phyloP scores from a whole-genome alignment of 768 basidiomycete species.

The Suillus cothurnatus region DNA sequence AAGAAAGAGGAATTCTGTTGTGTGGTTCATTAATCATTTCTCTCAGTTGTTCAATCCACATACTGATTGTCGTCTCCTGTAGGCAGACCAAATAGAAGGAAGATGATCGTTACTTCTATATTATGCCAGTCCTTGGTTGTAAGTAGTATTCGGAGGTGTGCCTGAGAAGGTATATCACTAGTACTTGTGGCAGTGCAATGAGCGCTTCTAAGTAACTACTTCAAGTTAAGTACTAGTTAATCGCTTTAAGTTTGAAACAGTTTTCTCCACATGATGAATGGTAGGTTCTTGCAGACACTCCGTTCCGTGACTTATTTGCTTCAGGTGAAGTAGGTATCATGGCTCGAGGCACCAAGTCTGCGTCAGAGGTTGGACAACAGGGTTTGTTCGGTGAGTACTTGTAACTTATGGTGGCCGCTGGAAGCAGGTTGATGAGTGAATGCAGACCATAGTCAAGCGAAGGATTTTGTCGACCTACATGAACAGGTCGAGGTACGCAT shows the following conservation, averaged over 20 bases:
- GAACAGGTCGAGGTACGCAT: slow-evolving; percentile 79
- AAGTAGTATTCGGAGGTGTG: too few relatives aligned
- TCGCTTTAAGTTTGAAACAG: background rate
- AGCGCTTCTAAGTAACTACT: background rate
- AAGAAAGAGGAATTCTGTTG: background rate
- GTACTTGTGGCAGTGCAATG: slow-evolving; percentile 3
- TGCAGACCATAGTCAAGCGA: slow-evolving; percentile 43
- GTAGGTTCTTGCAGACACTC: background rate
- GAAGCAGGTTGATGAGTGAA: background rate
- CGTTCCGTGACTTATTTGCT: background rate
- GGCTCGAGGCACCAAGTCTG: background rate
- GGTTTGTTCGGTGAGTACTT: background rate
- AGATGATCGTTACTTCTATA: background rate
- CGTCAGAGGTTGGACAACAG: background rate
- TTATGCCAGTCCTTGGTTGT: background rate
- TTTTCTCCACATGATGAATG: background rate
- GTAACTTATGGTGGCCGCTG: background rate
- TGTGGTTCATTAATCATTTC: background rate
- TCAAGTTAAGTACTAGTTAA: background rate
- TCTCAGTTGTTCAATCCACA: background rate
- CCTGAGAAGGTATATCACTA: too few relatives aligned
- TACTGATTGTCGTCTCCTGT: background rate
- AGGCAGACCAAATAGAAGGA: background rate
- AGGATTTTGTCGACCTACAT: slow-evolving; percentile 86
- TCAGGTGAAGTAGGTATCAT: background rate